These are phyloP conservation scores for Suhomyces faveliae DNA, from an alignment of 805 yeast genomes.

Conservation along the genomic window DNA sequence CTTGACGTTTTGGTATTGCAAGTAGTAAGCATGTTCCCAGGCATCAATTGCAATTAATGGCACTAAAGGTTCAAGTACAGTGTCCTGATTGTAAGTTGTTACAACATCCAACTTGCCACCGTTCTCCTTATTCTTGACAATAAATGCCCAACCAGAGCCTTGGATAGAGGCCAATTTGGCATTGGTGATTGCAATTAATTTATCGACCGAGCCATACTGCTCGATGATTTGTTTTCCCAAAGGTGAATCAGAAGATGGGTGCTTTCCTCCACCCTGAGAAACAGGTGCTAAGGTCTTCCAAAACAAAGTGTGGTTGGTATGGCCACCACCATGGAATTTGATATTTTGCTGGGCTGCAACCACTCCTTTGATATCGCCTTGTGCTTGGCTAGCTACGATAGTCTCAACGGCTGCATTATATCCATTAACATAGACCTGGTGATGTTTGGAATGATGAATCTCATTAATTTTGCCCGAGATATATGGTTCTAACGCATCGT, in stretches of 20 bases:
- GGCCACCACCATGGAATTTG: constrained; percentile 53
- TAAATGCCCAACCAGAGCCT: constrained; percentile 55
- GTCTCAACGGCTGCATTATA: constrained; percentile 46
- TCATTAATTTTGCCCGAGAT: constrained; percentile 47
- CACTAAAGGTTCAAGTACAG: constrained; percentile 42
- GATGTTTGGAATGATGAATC: constrained; percentile 50
- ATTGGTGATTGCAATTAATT: constrained; percentile 41
- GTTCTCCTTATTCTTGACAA: constrained; percentile 46
- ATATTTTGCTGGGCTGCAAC: constrained; percentile 45
- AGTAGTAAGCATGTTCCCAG: constrained; percentile 56
- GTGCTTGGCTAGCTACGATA: constrained; percentile 31
- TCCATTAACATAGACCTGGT: constrained; percentile 49
- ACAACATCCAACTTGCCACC: constrained; percentile 44
- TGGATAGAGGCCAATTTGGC: constrained; percentile 47
- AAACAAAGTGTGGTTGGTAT: constrained; percentile 49
- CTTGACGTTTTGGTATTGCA: constrained; percentile 52
- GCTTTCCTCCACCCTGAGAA: constrained; percentile 39
- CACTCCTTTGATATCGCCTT: constrained; percentile 40
- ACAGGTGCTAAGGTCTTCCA: constrained; percentile 50
- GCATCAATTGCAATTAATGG: constrained; percentile 52
- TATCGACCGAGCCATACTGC: constrained; percentile 47
- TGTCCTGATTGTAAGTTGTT: constrained; percentile 49
- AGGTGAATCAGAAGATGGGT: constrained; percentile 25
- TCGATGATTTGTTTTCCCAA: constrained; percentile 36
- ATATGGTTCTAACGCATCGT: constrained; percentile 48